A percentile compares a stretch with the other conserved stretches of the same genome.
These are phyloP conservation scores for Pisolithus orientalis DNA, from an alignment of 768 basidiomycete genomes.

Conservation along the genomic window DNA sequence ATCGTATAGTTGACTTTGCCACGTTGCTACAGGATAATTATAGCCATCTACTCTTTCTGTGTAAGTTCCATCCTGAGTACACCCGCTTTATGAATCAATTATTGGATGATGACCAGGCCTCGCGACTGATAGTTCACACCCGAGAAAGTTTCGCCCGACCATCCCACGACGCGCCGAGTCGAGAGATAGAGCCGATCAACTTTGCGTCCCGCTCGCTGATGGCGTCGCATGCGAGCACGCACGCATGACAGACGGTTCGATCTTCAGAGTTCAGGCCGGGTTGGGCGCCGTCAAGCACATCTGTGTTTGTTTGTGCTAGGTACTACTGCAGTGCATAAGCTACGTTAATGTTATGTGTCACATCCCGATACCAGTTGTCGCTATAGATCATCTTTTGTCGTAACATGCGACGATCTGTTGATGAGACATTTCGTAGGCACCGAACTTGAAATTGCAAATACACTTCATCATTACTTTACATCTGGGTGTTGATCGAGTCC, in stretches of 20 bases:
- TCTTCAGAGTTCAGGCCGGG: too few species aligned
- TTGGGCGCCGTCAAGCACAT: background rate
- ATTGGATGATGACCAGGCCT: background rate
- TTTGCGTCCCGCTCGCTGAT: background rate
- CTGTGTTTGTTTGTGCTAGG: background rate
- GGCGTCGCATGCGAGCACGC: background rate
- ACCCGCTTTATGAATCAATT: background rate
- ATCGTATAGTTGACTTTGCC: too few species aligned
- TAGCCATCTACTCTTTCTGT: too few species aligned
- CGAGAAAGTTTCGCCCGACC: background rate
- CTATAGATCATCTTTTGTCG: too few species aligned
- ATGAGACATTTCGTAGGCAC: conserved; percentile 85
- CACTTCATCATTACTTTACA: conserved; percentile 76
- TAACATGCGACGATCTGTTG: conserved; percentile 43
- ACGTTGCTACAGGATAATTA: too few species aligned
- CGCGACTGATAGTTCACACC: background rate
- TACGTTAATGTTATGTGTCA: too few species aligned
- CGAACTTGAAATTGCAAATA: conserved; percentile 83
- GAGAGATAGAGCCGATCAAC: background rate
- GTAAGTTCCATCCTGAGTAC: too few species aligned
- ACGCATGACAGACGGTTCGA: background rate
- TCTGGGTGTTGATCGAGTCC: conserved; percentile 71
- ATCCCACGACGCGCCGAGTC: background rate
- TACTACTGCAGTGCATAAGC: too few species aligned
- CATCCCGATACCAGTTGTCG: too few species aligned